A percentile compares a stretch with the other conserved stretches of the same genome.
Evolutionary conservation across 352 stramenopile genomes (phyloP).

Genomic region (Pythium oligandrum): DNA sequence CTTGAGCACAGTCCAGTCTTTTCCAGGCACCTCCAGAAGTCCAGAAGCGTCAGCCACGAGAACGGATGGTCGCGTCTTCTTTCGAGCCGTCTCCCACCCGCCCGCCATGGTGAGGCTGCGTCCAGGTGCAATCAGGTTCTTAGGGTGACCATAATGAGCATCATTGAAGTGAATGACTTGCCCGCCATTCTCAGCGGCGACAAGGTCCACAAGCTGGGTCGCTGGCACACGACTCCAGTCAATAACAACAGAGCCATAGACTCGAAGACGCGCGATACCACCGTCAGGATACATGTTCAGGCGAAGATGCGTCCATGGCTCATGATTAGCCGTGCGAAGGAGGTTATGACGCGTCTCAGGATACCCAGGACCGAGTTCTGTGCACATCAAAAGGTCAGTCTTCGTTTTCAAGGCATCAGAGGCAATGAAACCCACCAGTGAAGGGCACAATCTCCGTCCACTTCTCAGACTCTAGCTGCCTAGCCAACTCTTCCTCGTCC

Average conservation of each 20-base stretch:
- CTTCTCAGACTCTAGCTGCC: constrained; percentile 44
- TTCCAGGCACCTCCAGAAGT: constrained; percentile 64
- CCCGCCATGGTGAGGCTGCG: constrained; percentile 91
- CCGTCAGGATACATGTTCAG: constrained; percentile 94
- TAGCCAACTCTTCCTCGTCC: constrained; percentile 33
- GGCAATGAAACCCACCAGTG: constrained; percentile 14
- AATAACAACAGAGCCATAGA: constrained; percentile 64
- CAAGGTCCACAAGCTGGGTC: constrained; percentile 78
- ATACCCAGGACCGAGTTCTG: constrained; percentile 70
- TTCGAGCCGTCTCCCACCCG: constrained; percentile 93
- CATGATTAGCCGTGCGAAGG: constrained; percentile 41
- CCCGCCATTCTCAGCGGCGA: constrained; percentile 78
- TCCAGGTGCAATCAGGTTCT: constrained; percentile 85
- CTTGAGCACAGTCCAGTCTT: constrained; percentile 92
- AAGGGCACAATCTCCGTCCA: constrained; percentile 69
- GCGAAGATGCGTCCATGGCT: constrained; percentile 84
- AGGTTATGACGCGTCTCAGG: constrained; percentile 84
- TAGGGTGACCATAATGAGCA: constrained; percentile 93
- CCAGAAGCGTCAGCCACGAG: constrained; percentile 45
- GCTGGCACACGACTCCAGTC: constrained; percentile 53
- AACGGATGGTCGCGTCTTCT: constrained; percentile 79
- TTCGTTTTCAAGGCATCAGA: too few relatives aligned
- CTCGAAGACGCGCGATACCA: constrained; percentile 86
- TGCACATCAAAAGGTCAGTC: not conserved
- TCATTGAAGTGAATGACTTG: constrained; percentile 89